Conservation (phyloP, 139 green algal genomes). For the Volvox africanus region DNA sequence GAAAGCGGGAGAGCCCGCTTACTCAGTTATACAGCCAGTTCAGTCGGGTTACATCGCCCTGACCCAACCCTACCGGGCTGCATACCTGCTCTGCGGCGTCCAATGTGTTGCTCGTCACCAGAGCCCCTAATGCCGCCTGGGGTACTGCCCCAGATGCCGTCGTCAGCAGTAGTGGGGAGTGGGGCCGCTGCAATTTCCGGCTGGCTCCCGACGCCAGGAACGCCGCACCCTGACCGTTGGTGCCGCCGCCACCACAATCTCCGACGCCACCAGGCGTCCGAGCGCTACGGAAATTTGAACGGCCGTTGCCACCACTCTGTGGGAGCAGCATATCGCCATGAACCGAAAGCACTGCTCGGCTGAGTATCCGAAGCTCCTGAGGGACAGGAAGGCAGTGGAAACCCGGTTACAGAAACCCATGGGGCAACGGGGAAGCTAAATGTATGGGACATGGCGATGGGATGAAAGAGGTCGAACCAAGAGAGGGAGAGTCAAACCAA, state of each 20-base stretch:
- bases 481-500: too few species aligned
- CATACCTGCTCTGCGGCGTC: not conserved
- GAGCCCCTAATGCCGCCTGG: too few species aligned
- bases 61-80: too few species aligned
- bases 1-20: too few species aligned
- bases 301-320: not conserved
- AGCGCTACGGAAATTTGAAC: not conserved
- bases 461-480: too few species aligned
- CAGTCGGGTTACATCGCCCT: too few species aligned
- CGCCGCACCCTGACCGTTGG: not conserved
- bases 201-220: not conserved
- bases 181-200: not conserved
- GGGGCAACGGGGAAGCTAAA: too few species aligned
- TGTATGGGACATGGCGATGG: too few species aligned
- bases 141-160: too few species aligned
- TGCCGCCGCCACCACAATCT: not conserved
- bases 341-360: constrained; percentile 22
- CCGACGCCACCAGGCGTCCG: not conserved
- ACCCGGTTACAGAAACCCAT: too few species aligned
- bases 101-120: not conserved
- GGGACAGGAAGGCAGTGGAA: not conserved
- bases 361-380: constrained; percentile 31
- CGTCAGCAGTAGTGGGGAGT: not conserved
- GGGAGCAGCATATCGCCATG: constrained; percentile 6
- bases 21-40: too few species aligned